Evolutionary conservation across 192 early-diverging fungal species (phyloP).

Genomic region (Coemansia sp.): DNA sequence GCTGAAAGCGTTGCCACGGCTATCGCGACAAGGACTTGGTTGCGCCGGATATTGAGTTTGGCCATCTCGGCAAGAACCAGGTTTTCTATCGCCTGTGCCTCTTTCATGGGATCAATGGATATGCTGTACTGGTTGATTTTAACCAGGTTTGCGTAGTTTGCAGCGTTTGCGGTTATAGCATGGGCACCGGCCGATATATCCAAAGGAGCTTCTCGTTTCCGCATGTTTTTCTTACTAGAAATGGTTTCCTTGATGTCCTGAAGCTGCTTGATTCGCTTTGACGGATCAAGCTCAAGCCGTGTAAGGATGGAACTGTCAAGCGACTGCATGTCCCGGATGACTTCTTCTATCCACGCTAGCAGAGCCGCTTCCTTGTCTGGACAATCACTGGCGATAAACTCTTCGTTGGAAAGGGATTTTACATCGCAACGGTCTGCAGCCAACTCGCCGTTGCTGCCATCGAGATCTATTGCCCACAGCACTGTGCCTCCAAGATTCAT

Average conservation of each 20-base stretch:
- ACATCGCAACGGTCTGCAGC: neutral
- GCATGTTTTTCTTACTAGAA: neutral
- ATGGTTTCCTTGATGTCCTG: neutral
- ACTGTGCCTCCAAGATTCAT: slow-evolving; percentile 2
- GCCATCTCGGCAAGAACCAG: neutral
- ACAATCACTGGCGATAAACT: slow-evolving; percentile 1
- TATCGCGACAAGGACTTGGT: neutral
- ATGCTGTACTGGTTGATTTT: slow-evolving; percentile 4
- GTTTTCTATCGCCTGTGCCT: neutral
- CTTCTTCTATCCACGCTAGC: neutral
- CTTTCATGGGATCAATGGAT: neutral
- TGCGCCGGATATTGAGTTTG: neutral
- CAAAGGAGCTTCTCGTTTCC: neutral
- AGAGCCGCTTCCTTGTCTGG: slow-evolving; percentile 3
- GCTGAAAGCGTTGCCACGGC: neutral
- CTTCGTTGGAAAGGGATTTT: neutral
- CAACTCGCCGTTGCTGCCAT: neutral
- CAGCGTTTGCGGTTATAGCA: neutral
- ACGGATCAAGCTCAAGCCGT: neutral
- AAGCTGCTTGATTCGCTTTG: slow-evolving; percentile 1
- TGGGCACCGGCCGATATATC: neutral
- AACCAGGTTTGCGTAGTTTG: slow-evolving; percentile 2
- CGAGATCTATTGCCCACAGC: neutral
- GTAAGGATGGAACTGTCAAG: neutral
- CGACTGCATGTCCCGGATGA: neutral